Conservation (phyloP, 2,329 filamentous ascomycete genomes). For the Trichoderma hamatum region DNA sequence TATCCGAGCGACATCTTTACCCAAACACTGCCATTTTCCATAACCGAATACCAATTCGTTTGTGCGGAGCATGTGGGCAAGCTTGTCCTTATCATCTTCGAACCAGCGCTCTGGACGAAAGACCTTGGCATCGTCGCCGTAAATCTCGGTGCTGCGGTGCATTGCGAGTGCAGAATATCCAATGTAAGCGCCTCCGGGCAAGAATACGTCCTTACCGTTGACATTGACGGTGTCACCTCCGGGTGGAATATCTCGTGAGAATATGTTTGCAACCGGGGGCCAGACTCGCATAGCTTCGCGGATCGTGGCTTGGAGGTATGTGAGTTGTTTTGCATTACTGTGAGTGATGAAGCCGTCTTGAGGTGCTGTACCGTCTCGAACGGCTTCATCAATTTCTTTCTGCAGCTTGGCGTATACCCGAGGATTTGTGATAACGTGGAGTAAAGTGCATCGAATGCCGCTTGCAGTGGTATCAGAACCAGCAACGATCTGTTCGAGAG, state of each 20-base stretch:
- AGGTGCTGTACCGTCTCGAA: conserved; percentile 45
- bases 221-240: conserved; percentile 37
- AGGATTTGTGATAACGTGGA: conserved; percentile 56
- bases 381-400: conserved; percentile 51
- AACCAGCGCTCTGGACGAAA: conserved; percentile 46
- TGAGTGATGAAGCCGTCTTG: conserved; percentile 46
- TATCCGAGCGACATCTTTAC: conserved; percentile 43
- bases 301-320: conserved; percentile 51
- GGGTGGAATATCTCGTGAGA: conserved; percentile 33
- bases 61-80: conserved; percentile 39
- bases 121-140: conserved; percentile 39
- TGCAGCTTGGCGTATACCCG: conserved; percentile 51
- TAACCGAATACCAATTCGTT: conserved; percentile 45
- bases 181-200: conserved; percentile 39
- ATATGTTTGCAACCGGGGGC: conserved; percentile 36
- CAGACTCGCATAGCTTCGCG: conserved; percentile 45
- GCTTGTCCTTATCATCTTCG: conserved; percentile 37
- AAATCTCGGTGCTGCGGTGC: conserved; percentile 38
- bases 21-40: conserved; percentile 45
- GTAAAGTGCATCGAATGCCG: conserved; percentile 49
- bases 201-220: conserved; percentile 44
- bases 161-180: conserved; percentile 39
- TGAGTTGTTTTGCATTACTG: conserved; percentile 44
- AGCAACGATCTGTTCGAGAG: conserved; percentile 43
- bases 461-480: conserved; percentile 56